phyloP scores from a whole-genome alignment of 306 rosid genomes.

The Delonix regia region DNA sequence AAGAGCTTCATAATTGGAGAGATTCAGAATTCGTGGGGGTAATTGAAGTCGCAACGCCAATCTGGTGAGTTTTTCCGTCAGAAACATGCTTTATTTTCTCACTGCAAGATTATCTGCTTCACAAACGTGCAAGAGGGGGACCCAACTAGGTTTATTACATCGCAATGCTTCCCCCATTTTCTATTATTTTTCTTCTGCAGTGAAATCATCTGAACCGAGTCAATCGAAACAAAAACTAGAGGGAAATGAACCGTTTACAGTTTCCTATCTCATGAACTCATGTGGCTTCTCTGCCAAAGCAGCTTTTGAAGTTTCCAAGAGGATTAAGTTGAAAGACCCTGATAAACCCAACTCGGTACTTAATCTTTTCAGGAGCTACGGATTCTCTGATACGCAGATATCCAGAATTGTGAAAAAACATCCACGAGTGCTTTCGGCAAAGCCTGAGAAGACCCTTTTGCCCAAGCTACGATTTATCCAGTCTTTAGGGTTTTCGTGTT shows the following conservation, averaged over 20 bases:
- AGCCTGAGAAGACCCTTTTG: constrained; percentile 39
- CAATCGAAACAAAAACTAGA: not conserved
- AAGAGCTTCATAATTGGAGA: too few relatives aligned
- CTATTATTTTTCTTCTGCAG: not conserved
- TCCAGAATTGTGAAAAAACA: not conserved
- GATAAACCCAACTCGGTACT: constrained; percentile 30
- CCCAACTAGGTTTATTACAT: not conserved
- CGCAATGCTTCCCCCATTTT: not conserved
- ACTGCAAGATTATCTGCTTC: not conserved
- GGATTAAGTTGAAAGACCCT: not conserved
- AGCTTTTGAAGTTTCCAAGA: constrained; percentile 24
- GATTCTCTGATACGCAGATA: constrained; percentile 39
- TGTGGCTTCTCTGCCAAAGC: constrained; percentile 36
- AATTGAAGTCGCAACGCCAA: too few relatives aligned
- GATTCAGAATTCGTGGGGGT: too few relatives aligned
- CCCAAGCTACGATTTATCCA: constrained; percentile 45
- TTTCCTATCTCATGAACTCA: constrained; percentile 38
- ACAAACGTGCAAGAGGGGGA: too few relatives aligned
- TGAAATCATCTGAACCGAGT: not conserved
- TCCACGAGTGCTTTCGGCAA: constrained; percentile 24
- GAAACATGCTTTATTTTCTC: not conserved
- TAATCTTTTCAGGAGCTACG: constrained; percentile 31
- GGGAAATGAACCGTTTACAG: not conserved
- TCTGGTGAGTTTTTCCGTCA: not conserved
- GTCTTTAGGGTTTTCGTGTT: constrained; percentile 41